Base-by-base conservation (phyloP, 192 early-diverging fungal species). In the Mortierella alpina region DNA sequence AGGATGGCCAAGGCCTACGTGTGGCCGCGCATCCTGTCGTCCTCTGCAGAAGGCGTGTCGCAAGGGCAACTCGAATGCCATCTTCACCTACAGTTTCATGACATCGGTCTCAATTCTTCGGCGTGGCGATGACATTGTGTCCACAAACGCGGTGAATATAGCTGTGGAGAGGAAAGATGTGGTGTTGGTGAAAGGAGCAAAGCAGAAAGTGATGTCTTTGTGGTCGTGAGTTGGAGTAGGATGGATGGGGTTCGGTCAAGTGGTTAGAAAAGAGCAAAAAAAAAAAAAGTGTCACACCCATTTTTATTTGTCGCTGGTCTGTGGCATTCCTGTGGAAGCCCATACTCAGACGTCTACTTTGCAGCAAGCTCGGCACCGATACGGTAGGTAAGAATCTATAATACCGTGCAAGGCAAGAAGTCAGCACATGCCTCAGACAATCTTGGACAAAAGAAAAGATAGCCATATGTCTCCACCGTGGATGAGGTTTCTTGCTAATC, bases 41-140 rank as follows among this genome's bases (percentile, higher is more conserved):
- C 11, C 13, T 51, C 2, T 31, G 50, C 50, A 55, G 54, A 22
- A 8, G 22, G 22, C 15, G 22, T 12, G 7, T 8, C 22, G 22
- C 53, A 55, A 18, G 53, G 0, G n/a, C n/a, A 18, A 15, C 5
- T 59, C 41, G 1, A 2, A 41, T 59, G 31, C 31, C 41, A 2
- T 59, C 11, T 14, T 17, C 46, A 13, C 66, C 86, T 93, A 96
- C 95, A 98, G 86, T 73, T 98, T 98, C 96, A 98, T 98, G 59
- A 98, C 96, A 89, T 98, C 96, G 17, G 96, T 97, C 85, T 98
- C 96, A 75, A 98, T 98, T 86, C 96, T 90, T 86, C 96, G 89
- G 76, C 96, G 87, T 18, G 96, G 94, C 31, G 94, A 93, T 51
- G 93, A 92, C 96, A 97, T 98, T 72, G 59, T 73, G 14, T 14